Evolutionary conservation across 768 basidiomycete genomes (phyloP), one percentile per base, ranked within the genome.

Genomic region (Piloderma croceum): DNA sequence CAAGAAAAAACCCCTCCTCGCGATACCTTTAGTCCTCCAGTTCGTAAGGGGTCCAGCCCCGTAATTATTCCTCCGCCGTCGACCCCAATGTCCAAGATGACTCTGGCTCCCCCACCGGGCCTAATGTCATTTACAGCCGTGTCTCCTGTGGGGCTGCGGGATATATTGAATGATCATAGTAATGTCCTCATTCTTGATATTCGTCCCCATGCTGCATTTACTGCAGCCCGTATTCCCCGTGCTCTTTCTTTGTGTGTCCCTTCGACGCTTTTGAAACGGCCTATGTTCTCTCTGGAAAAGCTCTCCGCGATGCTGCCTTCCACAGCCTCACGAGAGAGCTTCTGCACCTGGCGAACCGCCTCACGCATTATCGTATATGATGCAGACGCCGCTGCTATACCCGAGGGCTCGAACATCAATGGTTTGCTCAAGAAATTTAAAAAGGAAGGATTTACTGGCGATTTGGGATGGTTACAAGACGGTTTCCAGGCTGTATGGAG

Each of bases 211-310:
- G 81, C 83, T 13, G 77, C 83, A 6, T 83, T 78, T 58, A 62
- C 77, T 5, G 54, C 72, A 7, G 79, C 80, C 18, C 82, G 90
- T 36, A 50, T 96, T 22, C 73, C 73, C 29, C 52, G 62, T 35
- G 82, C 91, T 6, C 67, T 96, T 39, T 90, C 90, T 35, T 76
- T 98, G 46, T 88, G 87, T 34, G 87, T 96, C 5, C 93, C 94
- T 1, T 91, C 93, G 3, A 97, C 92, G 0, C 81, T 97, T 17
- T 81, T 98, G 57, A 91, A 90, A 47, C 81, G 93, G 1, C 91
- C 91, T 2, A 71, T 82, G 3, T 94, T 91, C 66, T 82, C 87
- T 20, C 73, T 94, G 7, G 69, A 78, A 31, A 81, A 81, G 31
- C 73, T 98, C 20, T 66, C 76, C 6, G 77, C 78, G 20, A 92